Evolutionary conservation across 495 filamentous ascomycete genomes (phyloP).

Genomic region (Xylaria acuta): DNA sequence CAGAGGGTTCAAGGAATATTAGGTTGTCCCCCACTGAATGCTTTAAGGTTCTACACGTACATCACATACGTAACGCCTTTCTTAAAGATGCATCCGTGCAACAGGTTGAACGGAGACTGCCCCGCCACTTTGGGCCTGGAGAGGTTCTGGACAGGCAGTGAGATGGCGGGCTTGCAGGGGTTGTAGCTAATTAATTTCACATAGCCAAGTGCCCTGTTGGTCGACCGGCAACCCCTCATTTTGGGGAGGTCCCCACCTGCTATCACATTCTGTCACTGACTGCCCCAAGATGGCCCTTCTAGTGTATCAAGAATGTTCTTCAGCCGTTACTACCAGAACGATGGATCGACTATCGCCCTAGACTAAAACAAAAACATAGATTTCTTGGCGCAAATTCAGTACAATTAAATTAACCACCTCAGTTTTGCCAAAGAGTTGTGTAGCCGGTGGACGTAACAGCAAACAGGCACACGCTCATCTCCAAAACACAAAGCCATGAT

Average conservation of each 20-base stretch:
- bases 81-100: background rate
- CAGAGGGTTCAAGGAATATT: background rate
- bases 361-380: background rate
- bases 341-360: background rate
- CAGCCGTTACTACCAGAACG: background rate
- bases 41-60: background rate
- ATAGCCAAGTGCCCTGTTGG: background rate
- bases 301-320: background rate
- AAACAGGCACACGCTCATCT: background rate
- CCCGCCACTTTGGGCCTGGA: slow-evolving; percentile 10
- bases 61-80: background rate
- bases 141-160: background rate
- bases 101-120: background rate
- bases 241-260: background rate
- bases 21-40: background rate
- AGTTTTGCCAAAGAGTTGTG: background rate
- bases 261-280: slow-evolving; percentile 7
- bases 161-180: slow-evolving; percentile 2
- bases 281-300: background rate
- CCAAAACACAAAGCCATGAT: background rate
- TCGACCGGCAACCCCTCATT: slow-evolving; percentile 4
- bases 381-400: background rate
- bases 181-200: background rate
- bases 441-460: background rate
- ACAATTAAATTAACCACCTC: background rate